phyloP scores from a whole-genome alignment of 1,284 basidiomycete genomes.

The Cutaneotrichosporon cyanovorans region DNA sequence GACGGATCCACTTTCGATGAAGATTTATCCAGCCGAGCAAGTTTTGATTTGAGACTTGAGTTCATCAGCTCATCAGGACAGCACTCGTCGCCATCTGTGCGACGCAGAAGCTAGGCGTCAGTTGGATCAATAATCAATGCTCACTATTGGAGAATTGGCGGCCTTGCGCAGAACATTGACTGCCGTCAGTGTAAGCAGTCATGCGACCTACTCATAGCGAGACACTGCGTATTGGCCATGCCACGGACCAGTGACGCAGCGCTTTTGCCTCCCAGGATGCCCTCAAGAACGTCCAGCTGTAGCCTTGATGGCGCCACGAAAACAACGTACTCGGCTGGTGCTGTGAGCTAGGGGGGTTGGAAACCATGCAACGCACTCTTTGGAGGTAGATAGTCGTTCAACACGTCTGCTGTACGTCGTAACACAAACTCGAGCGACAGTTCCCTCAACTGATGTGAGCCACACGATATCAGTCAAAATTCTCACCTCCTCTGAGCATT shows the following conservation, averaged over 20 bases:
- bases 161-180: constrained; percentile 65
- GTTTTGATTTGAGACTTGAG: neutral
- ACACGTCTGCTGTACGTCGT: constrained; percentile 71
- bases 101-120: constrained; percentile 56
- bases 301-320: constrained; percentile 76
- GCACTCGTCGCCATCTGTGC: constrained; percentile 53
- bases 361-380: constrained; percentile 60
- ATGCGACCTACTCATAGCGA: constrained; percentile 64
- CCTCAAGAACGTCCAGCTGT: constrained; percentile 73
- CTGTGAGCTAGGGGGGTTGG: constrained; percentile 2
- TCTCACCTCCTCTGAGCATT: constrained; percentile 61
- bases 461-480: neutral
- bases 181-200: constrained; percentile 4
- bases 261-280: constrained; percentile 51
- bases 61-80: no score
- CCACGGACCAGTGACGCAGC: constrained; percentile 56
- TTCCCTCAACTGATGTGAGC: constrained; percentile 55
- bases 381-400: constrained; percentile 79
- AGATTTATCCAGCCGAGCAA: neutral
- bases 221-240: constrained; percentile 66
- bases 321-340: constrained; percentile 84
- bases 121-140: constrained; percentile 1
- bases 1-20: constrained; percentile 1
- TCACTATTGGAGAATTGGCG: constrained; percentile 75
- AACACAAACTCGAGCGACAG: constrained; percentile 82